Base-by-base conservation (phyloP, 805 yeast species). In the Henningerozyma blattae region DNA sequence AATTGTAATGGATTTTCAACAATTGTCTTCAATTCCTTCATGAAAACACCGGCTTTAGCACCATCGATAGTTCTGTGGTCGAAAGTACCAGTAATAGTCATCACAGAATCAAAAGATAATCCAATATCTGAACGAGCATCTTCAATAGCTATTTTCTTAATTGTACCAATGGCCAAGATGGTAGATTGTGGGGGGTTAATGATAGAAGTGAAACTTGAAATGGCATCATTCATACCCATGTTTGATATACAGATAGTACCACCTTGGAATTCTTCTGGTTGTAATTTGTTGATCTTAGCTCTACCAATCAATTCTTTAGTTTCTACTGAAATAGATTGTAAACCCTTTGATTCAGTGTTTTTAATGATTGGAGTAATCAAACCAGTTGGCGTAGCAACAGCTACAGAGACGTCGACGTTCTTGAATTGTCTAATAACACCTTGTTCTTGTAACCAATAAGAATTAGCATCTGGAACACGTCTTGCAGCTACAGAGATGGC, bases 21-120 rank as follows among this genome's bases (percentile, higher is more conserved):
- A 45, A 86, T 77, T 52, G 70, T 70, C 75, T 91, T 91, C 64
- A 91, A 72, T 48, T 85, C 95, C 64, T 75, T 85, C 70, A 91
- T 83, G 73, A 75, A 91, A 51, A 91, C 97, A 59, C 94, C 99
- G 52, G 94, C 99, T 50, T 80, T 75, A 36, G 97, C 97, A 57
- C 99, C 99, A 56, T 91, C 99, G 43, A 89, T 78, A 40, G 81
- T 79, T 70, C 96, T 83, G 71, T 91, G 99, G 67, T 91, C 99
- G 56, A 91, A 91, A 34, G 97, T 83, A 64, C 94, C 97, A 37
- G 97, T 87, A 59, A 89, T 72, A 50, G 78, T 82, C 56, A 91
- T 80, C 54, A 81, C 79, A 54, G 84, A 93, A 51, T 86, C 96
- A 54, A 91, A 89, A 34, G 82, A 72, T 61, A 91, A 81, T 24